Evolutionary conservation across 2,329 filamentous ascomycete genomes (phyloP), one percentile per base, ranked within the genome.

Genomic region (Hypoxylon sp.): DNA sequence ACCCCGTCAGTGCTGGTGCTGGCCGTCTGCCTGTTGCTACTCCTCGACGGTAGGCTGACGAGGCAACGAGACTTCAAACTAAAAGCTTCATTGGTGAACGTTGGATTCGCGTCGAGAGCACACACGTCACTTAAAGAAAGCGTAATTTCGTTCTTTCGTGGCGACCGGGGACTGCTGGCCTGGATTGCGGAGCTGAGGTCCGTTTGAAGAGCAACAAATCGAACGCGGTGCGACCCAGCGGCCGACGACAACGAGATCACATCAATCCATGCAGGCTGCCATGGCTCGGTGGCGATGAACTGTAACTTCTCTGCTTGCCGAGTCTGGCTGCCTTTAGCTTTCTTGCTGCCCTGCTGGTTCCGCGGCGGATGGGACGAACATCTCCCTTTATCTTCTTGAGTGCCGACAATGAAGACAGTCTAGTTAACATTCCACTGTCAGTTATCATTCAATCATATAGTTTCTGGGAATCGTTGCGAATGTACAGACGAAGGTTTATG

Each of bases 401-500:
- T 89, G n/a, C 86, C 86, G 42, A 87, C 85, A 75, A 91, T 89
- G 78, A 91, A 91, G 62, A 90, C 85, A 15, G 68, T 70, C 68
- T 70, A 19, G 10, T 39, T 50, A 32, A n/a, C 29, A 52, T 32
- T 48, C 8, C 13, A n/a, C 11, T 17, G 19, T 70, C 19, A 68
- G 68, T 13, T 32, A 37, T 39, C 31, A 47, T 59, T 31, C 50
- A 13, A 24, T 2, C 15, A 15, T 35, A 10, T 3, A 13, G n/a
- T 35, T 27, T 35, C 32, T 13, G 2, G 21, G 21, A 65, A 46
- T 4, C n/a, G 32, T 35, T 24, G 6, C 31, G 19, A 10, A 27
- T 11, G 10, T 21, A 52, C 17, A 29, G 19, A 21, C 42, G 19
- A 27, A 31, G 24, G 31, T 5, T 37, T 37, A 37, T 53, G 17